Percentiles rank a stretch among this genome's conserved stretches.
Evolutionary conservation across 2,329 filamentous ascomycete species (phyloP).

Genomic region (Parastagonospora avenae): DNA sequence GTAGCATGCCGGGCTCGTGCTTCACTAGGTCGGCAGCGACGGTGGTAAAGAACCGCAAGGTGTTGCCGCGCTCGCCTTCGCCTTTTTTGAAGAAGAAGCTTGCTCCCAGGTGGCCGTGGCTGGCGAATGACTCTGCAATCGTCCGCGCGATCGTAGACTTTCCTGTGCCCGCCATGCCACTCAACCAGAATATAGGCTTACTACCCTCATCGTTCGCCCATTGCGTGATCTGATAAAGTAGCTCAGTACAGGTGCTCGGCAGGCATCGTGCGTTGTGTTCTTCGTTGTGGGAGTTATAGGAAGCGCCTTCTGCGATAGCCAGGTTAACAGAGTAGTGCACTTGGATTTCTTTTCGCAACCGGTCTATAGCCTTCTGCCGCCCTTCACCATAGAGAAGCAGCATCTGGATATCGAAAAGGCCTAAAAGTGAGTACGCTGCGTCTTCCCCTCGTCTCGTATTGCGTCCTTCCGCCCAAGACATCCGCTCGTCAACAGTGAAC

Average conservation of each 20-base stretch:
- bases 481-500: background rate
- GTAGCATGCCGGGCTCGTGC: constrained; percentile 5
- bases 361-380: background rate
- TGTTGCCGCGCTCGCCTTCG: background rate
- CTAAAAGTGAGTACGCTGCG: background rate
- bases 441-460: background rate
- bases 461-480: background rate
- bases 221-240: constrained; percentile 23
- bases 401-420: background rate
- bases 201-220: constrained; percentile 16
- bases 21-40: constrained; percentile 13
- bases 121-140: too few species aligned
- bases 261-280: constrained; percentile 21
- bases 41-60: constrained; percentile 10
- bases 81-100: constrained; percentile 1
- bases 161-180: too few species aligned
- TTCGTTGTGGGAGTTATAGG: constrained; percentile 16
- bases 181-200: constrained; percentile 36
- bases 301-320: constrained; percentile 12
- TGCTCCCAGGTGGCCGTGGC: too few species aligned
- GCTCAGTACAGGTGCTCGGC: constrained; percentile 20
- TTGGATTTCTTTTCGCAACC: background rate
- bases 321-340: background rate
- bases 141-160: too few species aligned
- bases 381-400: background rate